Evolutionary conservation across 2,329 filamentous ascomycete genomes (phyloP).

Genomic region (Colletotrichum godetiae): DNA sequence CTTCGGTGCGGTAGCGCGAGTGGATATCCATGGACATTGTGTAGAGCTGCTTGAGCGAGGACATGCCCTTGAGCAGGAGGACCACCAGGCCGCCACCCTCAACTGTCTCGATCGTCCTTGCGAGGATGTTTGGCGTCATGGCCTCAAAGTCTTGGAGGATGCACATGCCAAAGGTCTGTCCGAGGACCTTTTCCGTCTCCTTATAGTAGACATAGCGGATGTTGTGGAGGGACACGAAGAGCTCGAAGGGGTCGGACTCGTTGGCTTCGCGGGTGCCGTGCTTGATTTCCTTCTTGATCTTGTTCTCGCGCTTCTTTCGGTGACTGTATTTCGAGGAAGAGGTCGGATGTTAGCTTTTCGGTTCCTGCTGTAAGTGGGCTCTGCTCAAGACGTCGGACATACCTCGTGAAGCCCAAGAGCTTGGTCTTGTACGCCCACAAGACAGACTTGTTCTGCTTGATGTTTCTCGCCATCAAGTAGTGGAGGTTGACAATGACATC

Average conservation of each 20-base stretch:
- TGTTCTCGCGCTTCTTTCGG: conserved; percentile 96
- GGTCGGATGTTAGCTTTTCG: conserved; percentile 2
- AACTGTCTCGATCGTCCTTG: conserved; percentile 95
- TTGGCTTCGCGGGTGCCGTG: conserved; percentile 93
- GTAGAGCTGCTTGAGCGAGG: conserved; percentile 95
- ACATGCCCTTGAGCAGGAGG: conserved; percentile 94
- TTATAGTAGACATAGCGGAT: conserved; percentile 99
- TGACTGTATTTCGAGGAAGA: conserved; percentile 65
- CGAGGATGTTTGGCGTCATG: conserved; percentile 95
- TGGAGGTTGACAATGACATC: conserved; percentile 95
- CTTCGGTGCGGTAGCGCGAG: conserved; percentile 94
- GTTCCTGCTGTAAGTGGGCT: neutral
- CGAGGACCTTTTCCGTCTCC: conserved; percentile 98
- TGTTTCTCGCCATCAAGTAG: conserved; percentile 91
- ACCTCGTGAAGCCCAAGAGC: conserved; percentile 89
- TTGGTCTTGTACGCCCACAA: conserved; percentile 99
- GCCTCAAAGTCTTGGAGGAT: conserved; percentile 98
- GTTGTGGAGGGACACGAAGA: conserved; percentile 95
- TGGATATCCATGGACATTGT: conserved; percentile 98
- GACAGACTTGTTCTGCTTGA: conserved; percentile 92
- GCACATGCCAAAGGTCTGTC: conserved; percentile 98
- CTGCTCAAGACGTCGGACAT: too few species aligned
- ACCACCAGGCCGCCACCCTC: conserved; percentile 95
- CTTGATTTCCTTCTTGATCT: conserved; percentile 99
- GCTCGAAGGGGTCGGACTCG: conserved; percentile 93